Evolutionary conservation across 2,329 filamentous ascomycete genomes (phyloP).

Genomic region (Fusarium papillatum): DNA sequence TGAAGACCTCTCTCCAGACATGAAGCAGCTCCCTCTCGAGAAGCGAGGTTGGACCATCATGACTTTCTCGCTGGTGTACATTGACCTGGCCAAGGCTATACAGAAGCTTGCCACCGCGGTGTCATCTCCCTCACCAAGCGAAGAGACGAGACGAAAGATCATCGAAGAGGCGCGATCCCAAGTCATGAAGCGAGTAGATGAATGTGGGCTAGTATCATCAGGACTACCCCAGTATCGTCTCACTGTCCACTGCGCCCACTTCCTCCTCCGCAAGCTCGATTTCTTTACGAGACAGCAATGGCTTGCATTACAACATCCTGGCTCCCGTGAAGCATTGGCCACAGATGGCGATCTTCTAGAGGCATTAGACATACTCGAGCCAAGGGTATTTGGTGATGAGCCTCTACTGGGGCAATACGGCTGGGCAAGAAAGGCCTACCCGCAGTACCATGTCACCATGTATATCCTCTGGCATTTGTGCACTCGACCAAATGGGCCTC

Average conservation of each 20-base stretch:
- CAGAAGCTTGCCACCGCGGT: not conserved
- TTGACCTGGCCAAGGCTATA: not conserved
- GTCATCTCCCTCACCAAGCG: not conserved
- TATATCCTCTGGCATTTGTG: constrained; percentile 2
- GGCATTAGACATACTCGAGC: not conserved
- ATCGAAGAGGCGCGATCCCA: not conserved
- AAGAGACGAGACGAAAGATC: not conserved
- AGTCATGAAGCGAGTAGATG: not conserved
- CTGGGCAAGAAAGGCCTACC: not conserved
- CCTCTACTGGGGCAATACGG: not conserved
- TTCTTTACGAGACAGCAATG: not conserved
- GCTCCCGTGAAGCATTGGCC: not conserved
- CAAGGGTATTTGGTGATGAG: not conserved
- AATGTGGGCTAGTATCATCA: not conserved
- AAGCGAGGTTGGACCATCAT: not conserved
- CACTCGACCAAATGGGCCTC: not conserved
- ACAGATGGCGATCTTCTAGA: not conserved
- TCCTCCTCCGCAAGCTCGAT: not conserved
- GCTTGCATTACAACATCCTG: not conserved
- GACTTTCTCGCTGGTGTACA: not conserved
- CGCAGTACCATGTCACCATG: not conserved
- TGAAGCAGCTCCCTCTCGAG: not conserved
- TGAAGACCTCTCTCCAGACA: not conserved
- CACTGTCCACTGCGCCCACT: not conserved
- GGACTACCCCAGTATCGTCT: not conserved